These are phyloP conservation scores for Globisporangium splendens DNA, from an alignment of 352 stramenopile species.

Conservation along the genomic window DNA sequence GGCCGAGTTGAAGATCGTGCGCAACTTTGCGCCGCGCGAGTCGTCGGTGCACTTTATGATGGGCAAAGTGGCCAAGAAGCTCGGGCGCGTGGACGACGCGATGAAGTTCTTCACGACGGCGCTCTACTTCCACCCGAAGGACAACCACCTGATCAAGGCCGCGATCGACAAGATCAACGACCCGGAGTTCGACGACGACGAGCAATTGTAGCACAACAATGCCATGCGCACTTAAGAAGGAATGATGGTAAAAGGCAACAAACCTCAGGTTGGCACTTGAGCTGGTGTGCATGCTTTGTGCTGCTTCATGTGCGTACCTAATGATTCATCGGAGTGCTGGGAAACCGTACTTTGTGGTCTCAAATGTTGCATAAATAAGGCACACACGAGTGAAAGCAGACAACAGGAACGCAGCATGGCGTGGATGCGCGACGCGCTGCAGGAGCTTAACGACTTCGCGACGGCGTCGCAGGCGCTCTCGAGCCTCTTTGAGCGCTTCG, in stretches of 20 bases:
- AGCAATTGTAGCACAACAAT: conserved; percentile 42
- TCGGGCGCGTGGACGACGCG: conserved; percentile 89
- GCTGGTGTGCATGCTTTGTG: no score
- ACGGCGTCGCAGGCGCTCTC: conserved; percentile 39
- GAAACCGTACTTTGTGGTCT: not conserved
- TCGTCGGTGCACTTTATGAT: conserved; percentile 96
- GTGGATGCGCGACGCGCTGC: conserved; percentile 33
- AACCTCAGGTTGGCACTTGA: not conserved
- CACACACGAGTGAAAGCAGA: not conserved
- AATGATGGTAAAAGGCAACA: not conserved
- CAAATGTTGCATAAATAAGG: conserved; percentile 2
- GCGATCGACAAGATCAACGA: conserved; percentile 93
- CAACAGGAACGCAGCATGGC: conserved; percentile 8
- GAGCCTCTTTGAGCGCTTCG: conserved; percentile 39
- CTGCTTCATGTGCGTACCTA: no score
- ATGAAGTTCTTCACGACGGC: conserved; percentile 96
- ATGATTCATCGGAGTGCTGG: no score
- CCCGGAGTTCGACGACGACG: conserved; percentile 51
- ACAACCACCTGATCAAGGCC: conserved; percentile 95
- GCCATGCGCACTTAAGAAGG: not conserved
- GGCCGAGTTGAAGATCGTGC: conserved; percentile 89
- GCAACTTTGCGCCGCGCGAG: conserved; percentile 93
- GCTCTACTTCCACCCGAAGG: conserved; percentile 96
- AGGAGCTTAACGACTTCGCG: conserved; percentile 60
- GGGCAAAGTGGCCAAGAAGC: conserved; percentile 90